Percentiles rank a stretch among this genome's conserved stretches.
Conservation (phyloP, 2,329 filamentous ascomycete species). For the Cladosporium sp. region DNA sequence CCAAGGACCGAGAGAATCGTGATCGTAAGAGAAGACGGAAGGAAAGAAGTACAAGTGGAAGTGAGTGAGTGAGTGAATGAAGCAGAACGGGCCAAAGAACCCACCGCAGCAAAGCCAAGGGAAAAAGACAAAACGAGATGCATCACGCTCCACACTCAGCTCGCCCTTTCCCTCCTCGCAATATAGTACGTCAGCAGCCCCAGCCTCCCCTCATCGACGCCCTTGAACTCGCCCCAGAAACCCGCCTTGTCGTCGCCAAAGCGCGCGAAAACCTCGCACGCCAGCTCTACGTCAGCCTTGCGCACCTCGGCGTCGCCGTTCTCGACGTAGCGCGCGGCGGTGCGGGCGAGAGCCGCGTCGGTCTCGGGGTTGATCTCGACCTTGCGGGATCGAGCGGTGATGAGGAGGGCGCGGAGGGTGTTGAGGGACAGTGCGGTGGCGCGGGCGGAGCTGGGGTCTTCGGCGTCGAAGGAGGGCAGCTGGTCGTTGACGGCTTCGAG, state of each 20-base stretch:
- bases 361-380: conserved; percentile 8
- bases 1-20: not conserved
- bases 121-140: not conserved
- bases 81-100: too few species aligned
- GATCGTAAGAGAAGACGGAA: not conserved
- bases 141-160: not conserved
- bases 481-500: conserved; percentile 34
- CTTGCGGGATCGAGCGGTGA: conserved; percentile 28
- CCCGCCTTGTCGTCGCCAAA: conserved; percentile 38
- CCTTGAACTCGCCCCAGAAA: conserved; percentile 62
- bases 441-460: conserved; percentile 38
- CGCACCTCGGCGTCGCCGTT: conserved; percentile 28
- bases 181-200: conserved; percentile 77
- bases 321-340: conserved; percentile 22
- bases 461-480: conserved; percentile 25
- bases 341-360: conserved; percentile 17
- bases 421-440: conserved; percentile 52
- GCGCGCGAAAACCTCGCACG: conserved; percentile 61
- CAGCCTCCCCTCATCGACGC: conserved; percentile 64
- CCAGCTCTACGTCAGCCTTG: conserved; percentile 75
- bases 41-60: too few species aligned
- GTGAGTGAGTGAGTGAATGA: too few species aligned
- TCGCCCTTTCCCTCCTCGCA: conserved; percentile 50
- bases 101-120: not conserved
- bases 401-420: conserved; percentile 55